phyloP scores from a whole-genome alignment of 495 filamentous ascomycete genomes.

The Chaetomidium leptoderma region DNA sequence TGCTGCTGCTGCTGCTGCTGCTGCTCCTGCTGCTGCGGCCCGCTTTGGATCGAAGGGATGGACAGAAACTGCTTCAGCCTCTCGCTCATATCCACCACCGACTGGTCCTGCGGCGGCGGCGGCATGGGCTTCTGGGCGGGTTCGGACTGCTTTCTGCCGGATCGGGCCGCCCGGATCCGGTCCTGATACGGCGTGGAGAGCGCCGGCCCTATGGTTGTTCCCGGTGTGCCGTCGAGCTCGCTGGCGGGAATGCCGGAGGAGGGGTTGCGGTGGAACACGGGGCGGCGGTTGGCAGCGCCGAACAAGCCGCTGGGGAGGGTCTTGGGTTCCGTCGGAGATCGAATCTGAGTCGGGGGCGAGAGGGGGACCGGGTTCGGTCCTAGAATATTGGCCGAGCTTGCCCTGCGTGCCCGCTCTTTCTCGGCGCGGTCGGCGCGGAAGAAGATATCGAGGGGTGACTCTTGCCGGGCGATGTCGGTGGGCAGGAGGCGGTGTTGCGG shows the following conservation, averaged over 20 bases:
- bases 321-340: slow-evolving; percentile 36
- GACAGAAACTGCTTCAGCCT: slow-evolving; percentile 34
- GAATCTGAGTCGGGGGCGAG: slow-evolving; percentile 32
- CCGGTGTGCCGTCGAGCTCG: slow-evolving; percentile 59
- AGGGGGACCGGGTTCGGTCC: slow-evolving; percentile 29
- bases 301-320: slow-evolving; percentile 30
- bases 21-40: no score
- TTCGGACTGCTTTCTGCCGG: slow-evolving; percentile 24
- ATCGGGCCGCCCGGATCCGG: slow-evolving; percentile 55
- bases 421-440: slow-evolving; percentile 82
- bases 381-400: slow-evolving; percentile 39
- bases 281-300: slow-evolving; percentile 26
- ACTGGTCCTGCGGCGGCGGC: slow-evolving; percentile 15
- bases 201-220: slow-evolving; percentile 53
- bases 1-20: no score
- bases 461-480: slow-evolving; percentile 40
- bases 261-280: slow-evolving; percentile 33
- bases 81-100: slow-evolving; percentile 26
- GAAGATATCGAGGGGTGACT: slow-evolving; percentile 80
- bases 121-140: slow-evolving; percentile 5
- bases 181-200: slow-evolving; percentile 66
- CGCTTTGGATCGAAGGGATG: slow-evolving; percentile 12
- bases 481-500: slow-evolving; percentile 29
- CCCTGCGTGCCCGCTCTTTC: slow-evolving; percentile 55
- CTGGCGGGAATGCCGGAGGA: slow-evolving; percentile 57